These are phyloP conservation scores for Cephaloascus albidus DNA, from an alignment of 805 yeast species.

Conservation along the genomic window DNA sequence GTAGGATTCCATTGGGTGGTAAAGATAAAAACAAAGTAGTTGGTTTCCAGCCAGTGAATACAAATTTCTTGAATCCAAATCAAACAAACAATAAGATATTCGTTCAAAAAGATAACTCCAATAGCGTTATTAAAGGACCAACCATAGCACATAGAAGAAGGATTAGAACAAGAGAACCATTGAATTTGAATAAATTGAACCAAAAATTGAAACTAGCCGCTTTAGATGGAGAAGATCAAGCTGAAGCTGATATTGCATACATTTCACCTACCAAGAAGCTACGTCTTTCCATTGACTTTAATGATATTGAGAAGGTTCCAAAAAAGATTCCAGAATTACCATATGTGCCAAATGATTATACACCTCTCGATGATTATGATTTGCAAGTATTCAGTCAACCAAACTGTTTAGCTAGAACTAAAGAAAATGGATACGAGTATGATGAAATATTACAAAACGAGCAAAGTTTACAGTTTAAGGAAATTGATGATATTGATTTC, in stretches of 20 bases:
- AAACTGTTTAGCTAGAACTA: conserved; percentile 9
- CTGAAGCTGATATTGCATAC: conserved; percentile 4
- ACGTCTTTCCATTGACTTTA: conserved; percentile 13
- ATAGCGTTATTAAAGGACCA: conserved; percentile 4
- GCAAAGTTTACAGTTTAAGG: conserved; percentile 4
- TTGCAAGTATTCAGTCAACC: conserved; percentile 16
- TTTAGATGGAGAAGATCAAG: conserved; percentile 13
- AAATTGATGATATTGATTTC: conserved; percentile 15
- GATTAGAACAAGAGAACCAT: background rate
- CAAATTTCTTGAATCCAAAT: background rate
- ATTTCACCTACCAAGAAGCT: conserved; percentile 5
- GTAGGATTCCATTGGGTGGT: conserved; percentile 15
- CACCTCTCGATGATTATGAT: conserved; percentile 22
- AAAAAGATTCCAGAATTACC: conserved; percentile 23
- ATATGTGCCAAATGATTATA: conserved; percentile 34
- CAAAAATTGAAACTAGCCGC: conserved; percentile 19
- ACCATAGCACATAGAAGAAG: conserved; percentile 3
- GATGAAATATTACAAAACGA: conserved; percentile 6
- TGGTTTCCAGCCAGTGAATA: background rate
- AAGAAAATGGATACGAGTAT: conserved; percentile 7
- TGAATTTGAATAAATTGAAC: conserved; percentile 6
- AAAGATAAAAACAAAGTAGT: conserved; percentile 9
- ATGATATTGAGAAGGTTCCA: conserved; percentile 42
- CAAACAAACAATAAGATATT: background rate
- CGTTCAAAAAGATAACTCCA: background rate